Conservation (phyloP, 371 early-diverging fungal genomes). For the Globomyces sp. region DNA sequence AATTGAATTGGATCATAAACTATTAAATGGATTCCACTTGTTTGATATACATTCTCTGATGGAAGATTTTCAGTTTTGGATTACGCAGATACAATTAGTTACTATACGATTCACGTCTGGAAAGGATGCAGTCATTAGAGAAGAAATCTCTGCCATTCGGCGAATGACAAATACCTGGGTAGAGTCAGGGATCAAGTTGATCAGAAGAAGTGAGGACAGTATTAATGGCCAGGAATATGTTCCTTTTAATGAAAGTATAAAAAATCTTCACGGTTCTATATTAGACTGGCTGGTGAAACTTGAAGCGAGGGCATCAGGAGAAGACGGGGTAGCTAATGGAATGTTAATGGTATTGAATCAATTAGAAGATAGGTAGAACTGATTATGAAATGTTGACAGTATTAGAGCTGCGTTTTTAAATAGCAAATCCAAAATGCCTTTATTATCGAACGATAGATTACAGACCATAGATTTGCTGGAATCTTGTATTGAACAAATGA, state of each 20-base stretch:
- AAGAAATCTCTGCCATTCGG: conserved; percentile 40
- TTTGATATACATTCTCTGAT: conserved; percentile 39
- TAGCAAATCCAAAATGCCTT: conserved; percentile 25
- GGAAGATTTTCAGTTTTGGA: conserved; percentile 44
- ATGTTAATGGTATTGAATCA: conserved; percentile 54
- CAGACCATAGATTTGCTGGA: conserved; percentile 41
- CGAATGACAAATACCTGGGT: conserved; percentile 45
- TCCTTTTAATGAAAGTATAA: conserved; percentile 36
- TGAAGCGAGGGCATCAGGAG: conserved; percentile 45
- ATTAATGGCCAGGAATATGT: conserved; percentile 47
- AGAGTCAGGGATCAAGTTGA: conserved; percentile 37
- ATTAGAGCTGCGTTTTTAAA: conserved; percentile 10
- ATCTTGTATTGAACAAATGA: conserved; percentile 46
- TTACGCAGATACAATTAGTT: conserved; percentile 39
- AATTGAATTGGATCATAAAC: conserved; percentile 40
- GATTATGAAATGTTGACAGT: too few relatives aligned
- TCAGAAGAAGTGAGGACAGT: conserved; percentile 43
- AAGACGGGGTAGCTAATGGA: conserved; percentile 49
- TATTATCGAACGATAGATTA: conserved; percentile 36
- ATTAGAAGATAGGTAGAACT: conserved; percentile 42
- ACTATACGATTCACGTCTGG: conserved; percentile 49
- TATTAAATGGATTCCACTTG: conserved; percentile 41
- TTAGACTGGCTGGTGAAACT: conserved; percentile 50
- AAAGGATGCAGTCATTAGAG: conserved; percentile 43
- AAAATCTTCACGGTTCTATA: conserved; percentile 34